Evolutionary conservation across 2,329 filamentous ascomycete species (phyloP).

Genomic region (Plectosphaerella plurivora): DNA sequence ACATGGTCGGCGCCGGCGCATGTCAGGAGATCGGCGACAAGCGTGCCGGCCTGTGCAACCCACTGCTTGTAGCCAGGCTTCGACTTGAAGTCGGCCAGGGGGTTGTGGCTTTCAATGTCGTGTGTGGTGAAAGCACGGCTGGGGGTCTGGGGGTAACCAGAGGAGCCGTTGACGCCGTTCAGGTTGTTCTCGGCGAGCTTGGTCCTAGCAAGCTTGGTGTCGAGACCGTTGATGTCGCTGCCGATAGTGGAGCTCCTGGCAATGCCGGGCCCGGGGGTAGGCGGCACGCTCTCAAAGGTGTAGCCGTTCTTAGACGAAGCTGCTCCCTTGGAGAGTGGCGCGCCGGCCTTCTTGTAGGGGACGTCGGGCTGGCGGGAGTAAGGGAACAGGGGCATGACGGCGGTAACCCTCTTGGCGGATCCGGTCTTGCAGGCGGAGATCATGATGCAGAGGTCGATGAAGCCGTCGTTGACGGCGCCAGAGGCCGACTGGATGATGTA

Average conservation of each 20-base stretch:
- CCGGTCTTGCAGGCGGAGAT: conserved; percentile 97
- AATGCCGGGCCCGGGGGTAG: conserved; percentile 73
- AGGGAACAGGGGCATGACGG: conserved; percentile 83
- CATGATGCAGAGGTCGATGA: conserved; percentile 96
- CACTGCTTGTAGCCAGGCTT: conserved; percentile 97
- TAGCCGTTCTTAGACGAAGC: conserved; percentile 54
- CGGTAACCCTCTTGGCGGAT: conserved; percentile 88
- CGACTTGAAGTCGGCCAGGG: conserved; percentile 60
- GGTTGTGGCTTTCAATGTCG: conserved; percentile 48
- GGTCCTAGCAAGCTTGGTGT: conserved; percentile 68
- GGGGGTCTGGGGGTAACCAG: conserved; percentile 24
- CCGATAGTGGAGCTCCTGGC: conserved; percentile 60
- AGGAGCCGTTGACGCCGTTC: conserved; percentile 21
- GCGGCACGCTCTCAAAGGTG: conserved; percentile 89
- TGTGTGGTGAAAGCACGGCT: conserved; percentile 54
- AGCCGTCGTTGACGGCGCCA: conserved; percentile 90
- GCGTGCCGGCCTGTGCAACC: conserved; percentile 94
- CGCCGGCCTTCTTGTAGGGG: conserved; percentile 93
- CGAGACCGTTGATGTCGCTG: conserved; percentile 65
- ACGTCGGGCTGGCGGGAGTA: conserved; percentile 96
- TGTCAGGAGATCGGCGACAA: conserved; percentile 90
- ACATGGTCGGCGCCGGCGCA: conserved; percentile 95
- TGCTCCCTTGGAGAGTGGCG: conserved; percentile 72
- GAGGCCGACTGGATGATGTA: conserved; percentile 96
- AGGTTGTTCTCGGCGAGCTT: conserved; percentile 45